Conservation (phyloP, 31 red algal species). For the Asparagopsis taxiformis region DNA sequence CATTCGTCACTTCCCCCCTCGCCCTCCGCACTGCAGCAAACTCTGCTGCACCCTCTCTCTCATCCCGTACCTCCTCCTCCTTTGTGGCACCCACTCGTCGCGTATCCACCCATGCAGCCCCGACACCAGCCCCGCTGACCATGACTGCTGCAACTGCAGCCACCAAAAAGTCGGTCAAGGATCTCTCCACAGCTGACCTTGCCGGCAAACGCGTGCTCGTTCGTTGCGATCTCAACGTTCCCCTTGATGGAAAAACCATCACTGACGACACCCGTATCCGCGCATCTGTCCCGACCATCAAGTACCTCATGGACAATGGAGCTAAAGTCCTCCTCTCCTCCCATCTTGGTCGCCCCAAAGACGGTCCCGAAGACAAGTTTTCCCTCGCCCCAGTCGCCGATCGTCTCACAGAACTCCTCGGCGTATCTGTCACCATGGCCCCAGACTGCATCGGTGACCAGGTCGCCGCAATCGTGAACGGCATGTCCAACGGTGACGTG, state of each 20-base stretch:
- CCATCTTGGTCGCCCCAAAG: conserved; percentile 96
- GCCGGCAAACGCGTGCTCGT: conserved; percentile 92
- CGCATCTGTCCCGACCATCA: conserved; percentile 94
- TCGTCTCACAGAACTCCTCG: conserved; percentile 84
- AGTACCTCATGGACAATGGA: conserved; percentile 85
- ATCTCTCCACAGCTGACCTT: conserved; percentile 80
- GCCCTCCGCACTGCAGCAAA: conserved; percentile 8
- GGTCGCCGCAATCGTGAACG: conserved; percentile 54
- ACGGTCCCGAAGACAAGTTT: conserved; percentile 97
- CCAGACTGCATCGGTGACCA: conserved; percentile 94
- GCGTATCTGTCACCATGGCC: conserved; percentile 86
- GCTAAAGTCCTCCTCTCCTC: conserved; percentile 94
- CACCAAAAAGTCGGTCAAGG: conserved; percentile 91
- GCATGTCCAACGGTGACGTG: conserved; percentile 86
- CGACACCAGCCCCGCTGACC: not conserved
- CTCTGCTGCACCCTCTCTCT: conserved; percentile 1
- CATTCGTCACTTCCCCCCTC: conserved; percentile 46
- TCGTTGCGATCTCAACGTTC: conserved; percentile 98
- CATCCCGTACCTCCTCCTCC: conserved; percentile 21
- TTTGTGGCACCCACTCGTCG: conserved; percentile 52
- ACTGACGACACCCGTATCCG: conserved; percentile 99
- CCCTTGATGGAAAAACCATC: conserved; percentile 97
- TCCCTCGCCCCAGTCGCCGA: conserved; percentile 88
- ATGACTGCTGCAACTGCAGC: conserved; percentile 67
- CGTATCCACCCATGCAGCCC: not conserved